Evolutionary conservation across 2,329 filamentous ascomycete genomes (phyloP).

Genomic region (Graphilbum ipis-grandicollis): DNA sequence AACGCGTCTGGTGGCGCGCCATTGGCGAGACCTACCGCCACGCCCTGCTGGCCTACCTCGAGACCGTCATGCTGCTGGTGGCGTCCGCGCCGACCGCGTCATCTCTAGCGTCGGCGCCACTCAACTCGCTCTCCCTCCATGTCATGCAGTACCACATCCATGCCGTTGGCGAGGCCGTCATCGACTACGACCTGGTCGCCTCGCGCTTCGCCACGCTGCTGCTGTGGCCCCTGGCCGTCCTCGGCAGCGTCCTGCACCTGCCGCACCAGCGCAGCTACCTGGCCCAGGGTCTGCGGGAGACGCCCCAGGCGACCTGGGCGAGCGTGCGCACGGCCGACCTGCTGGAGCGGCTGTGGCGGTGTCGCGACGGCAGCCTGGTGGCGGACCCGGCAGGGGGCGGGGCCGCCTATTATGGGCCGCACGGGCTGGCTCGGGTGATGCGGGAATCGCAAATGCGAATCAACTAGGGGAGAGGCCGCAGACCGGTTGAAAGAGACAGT

Average conservation of each 20-base stretch:
- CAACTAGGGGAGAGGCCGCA: too few species aligned
- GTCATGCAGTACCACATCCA: conserved; percentile 6
- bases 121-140: background rate
- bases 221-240: conserved; percentile 9
- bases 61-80: too few species aligned
- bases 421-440: conserved; percentile 1
- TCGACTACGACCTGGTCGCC: conserved; percentile 4
- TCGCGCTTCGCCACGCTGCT: conserved; percentile 8
- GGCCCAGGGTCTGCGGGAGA: conserved; percentile 5
- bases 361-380: background rate
- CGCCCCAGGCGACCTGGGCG: conserved; percentile 6
- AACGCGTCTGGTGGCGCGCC: conserved; percentile 7
- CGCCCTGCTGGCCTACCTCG: conserved; percentile 8
- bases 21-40: conserved; percentile 9
- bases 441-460: too few species aligned
- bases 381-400: background rate
- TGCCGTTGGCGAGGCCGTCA: conserved; percentile 6
- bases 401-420: conserved; percentile 5
- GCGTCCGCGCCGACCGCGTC: too few species aligned
- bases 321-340: conserved; percentile 6
- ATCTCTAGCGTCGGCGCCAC: background rate
- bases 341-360: conserved; percentile 7
- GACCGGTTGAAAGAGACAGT: too few species aligned
- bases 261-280: conserved; percentile 5
- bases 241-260: conserved; percentile 6